These are phyloP conservation scores for Lasiodiplodia hormozganensis DNA, from an alignment of 2,329 filamentous ascomycete species.

Conservation along the genomic window DNA sequence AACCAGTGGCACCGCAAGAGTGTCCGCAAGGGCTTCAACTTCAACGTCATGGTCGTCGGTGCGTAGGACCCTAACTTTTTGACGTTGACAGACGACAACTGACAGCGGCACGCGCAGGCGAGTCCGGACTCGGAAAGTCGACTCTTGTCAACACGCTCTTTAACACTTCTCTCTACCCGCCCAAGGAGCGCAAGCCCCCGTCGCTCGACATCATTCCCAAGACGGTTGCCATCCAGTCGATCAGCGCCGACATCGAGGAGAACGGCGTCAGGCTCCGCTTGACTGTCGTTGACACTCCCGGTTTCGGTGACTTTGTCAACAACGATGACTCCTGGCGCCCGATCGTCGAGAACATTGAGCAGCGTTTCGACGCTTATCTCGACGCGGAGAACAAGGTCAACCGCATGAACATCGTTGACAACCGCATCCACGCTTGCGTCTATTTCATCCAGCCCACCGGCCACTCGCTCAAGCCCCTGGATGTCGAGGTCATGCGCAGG, in stretches of 20 bases:
- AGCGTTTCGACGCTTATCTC: conserved; percentile 96
- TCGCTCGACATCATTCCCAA: conserved; percentile 98
- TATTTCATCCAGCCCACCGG: conserved; percentile 99
- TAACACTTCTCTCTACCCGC: conserved; percentile 98
- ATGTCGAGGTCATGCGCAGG: conserved; percentile 99
- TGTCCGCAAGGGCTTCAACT: conserved; percentile 99
- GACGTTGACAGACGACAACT: neutral
- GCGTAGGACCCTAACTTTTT: conserved; percentile 36
- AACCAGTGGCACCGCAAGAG: conserved; percentile 99
- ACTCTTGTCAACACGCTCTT: conserved; percentile 99
- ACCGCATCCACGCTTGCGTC: conserved; percentile 97
- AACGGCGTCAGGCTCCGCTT: conserved; percentile 95
- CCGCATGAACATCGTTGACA: conserved; percentile 99
- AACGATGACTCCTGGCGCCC: conserved; percentile 99
- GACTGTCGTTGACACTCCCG: conserved; percentile 96
- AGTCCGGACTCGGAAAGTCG: conserved; percentile 98
- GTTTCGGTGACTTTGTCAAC: conserved; percentile 99
- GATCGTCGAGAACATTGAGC: conserved; percentile 99
- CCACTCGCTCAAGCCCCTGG: conserved; percentile 96
- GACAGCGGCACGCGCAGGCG: conserved; percentile 65
- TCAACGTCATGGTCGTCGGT: conserved; percentile 99
- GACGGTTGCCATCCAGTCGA: conserved; percentile 63
- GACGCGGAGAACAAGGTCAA: conserved; percentile 99
- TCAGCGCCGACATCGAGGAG: conserved; percentile 81
- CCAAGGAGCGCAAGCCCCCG: conserved; percentile 97